Base-by-base conservation (phyloP, 2,329 filamentous ascomycete species). In the Beauveria asiatica region DNA sequence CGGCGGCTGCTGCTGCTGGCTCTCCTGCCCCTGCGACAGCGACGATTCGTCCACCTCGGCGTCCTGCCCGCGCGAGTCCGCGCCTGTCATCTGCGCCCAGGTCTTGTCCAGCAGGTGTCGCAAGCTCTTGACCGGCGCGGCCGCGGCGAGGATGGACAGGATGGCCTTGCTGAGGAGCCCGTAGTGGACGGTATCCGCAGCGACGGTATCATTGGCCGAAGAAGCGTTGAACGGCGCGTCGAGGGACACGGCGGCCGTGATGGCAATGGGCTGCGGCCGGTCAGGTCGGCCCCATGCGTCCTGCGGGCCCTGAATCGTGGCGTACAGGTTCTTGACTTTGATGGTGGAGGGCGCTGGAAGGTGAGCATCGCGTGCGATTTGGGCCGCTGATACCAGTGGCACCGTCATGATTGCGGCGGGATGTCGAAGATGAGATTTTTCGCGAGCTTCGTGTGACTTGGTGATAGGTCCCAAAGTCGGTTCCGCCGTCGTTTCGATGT, bases 181-280 rank as follows among this genome's bases (percentile, higher is more conserved):
- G 67, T 92, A 92, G 74, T 92, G 87, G 25, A 91, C 83, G 2
- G 89, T 92, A 68, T 88, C 88, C n/a, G 73, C 72, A 50, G 83
- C 80, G 39, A 92, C 80, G 9, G 74, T 74, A 73, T 92, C 89
- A 5, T 72, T 71, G 1, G 76, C 67, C 0, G 85, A 83, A 1
- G 86, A 83, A 0, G 79, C 76, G 52, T 74, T 75, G 67, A 91
- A 90, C 0, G 79, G 71, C 8, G 74, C 68, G 16, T 73, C 70
- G 62, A 91, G 78, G 3, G 77, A 79, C 3, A 90, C 77, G 21
- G 80, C 78, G 39, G 83, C 80, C 5, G 84, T 86, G 9, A 91
- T 67, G 7, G 82, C 68, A 10, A 84, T 75, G 8, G 88, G 87
- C 72, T 91, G 88, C 11, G 76, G 70, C 64, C 82, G 83, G 55